Conservation (phyloP, 495 filamentous ascomycete genomes). For the Jackrogersella multiformis region DNA sequence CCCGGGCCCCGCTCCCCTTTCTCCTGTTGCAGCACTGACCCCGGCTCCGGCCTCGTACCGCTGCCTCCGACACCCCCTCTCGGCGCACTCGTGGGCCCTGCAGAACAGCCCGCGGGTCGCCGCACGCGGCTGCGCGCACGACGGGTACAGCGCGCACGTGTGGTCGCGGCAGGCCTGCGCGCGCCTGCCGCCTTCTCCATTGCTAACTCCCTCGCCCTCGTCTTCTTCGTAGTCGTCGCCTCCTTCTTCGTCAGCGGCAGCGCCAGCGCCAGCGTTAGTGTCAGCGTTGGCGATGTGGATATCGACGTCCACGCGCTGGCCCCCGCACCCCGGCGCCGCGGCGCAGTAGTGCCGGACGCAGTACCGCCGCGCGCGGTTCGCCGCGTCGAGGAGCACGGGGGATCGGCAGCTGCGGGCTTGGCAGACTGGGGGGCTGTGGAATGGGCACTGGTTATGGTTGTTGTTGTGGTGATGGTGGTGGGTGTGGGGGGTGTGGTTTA, state of each 20-base stretch:
- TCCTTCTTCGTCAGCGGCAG: no score
- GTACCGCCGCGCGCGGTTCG: conserved; percentile 21
- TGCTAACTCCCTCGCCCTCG: no score
- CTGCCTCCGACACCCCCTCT: conserved; percentile 23
- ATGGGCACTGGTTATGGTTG: conserved; percentile 6
- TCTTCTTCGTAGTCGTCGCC: no score
- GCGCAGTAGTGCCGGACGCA: conserved; percentile 36
- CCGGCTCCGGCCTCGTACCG: conserved; percentile 11
- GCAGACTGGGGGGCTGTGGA: conserved; percentile 28
- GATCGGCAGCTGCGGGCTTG: conserved; percentile 5
- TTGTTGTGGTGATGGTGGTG: no score
- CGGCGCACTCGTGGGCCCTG: conserved; percentile 27
- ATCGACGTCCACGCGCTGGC: conserved; percentile 18
- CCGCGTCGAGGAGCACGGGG: conserved; percentile 21
- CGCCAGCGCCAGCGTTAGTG: no score
- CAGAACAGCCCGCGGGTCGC: conserved; percentile 23
- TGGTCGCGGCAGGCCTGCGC: conserved; percentile 22
- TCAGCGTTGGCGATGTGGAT: no score
- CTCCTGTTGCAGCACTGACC: no score
- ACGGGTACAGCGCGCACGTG: conserved; percentile 23
- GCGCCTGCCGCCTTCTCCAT: no score
- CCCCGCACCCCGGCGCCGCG: conserved; percentile 8
- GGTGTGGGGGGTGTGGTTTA: not conserved
- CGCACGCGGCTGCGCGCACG: conserved; percentile 15
- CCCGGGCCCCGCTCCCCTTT: not conserved